phyloP scores from a whole-genome alignment of 208 protist genomes.

The Acanthamoeba sp. region DNA sequence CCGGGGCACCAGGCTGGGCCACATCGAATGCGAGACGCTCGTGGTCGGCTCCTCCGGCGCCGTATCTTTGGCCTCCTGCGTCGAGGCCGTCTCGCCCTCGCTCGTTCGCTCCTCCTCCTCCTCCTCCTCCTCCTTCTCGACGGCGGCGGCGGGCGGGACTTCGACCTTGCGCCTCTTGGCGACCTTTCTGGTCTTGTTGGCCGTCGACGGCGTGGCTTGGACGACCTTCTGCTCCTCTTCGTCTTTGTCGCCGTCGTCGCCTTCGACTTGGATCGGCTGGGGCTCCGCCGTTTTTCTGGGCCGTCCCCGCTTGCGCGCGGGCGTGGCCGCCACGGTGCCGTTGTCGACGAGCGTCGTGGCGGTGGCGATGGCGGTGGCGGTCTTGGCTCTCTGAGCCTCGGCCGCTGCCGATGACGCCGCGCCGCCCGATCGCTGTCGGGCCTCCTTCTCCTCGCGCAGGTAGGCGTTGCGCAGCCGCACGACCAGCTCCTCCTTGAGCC shows the following conservation, averaged over 20 bases:
- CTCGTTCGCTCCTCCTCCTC: neutral
- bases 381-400: neutral
- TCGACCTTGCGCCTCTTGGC: neutral
- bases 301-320: neutral
- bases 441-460: conserved; percentile 7
- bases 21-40: neutral
- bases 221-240: neutral
- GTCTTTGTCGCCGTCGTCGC: neutral
- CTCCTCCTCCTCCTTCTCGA: neutral
- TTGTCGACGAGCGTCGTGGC: neutral
- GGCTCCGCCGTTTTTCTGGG: neutral
- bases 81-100: neutral
- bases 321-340: neutral
- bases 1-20: neutral
- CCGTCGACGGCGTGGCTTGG: neutral
- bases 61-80: too few relatives aligned
- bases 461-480: neutral
- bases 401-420: too few relatives aligned
- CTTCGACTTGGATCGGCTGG: neutral
- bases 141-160: neutral
- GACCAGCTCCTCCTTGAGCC: conserved; percentile 44
- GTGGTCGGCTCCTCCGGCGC: too few relatives aligned
- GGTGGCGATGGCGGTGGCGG: neutral
- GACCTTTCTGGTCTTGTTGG: neutral
- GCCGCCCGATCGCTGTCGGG: neutral